Percentiles rank a stretch among this genome's conserved stretches.
phyloP scores from a whole-genome alignment of 331 rosid genomes.

The Spiraea crenata region DNA sequence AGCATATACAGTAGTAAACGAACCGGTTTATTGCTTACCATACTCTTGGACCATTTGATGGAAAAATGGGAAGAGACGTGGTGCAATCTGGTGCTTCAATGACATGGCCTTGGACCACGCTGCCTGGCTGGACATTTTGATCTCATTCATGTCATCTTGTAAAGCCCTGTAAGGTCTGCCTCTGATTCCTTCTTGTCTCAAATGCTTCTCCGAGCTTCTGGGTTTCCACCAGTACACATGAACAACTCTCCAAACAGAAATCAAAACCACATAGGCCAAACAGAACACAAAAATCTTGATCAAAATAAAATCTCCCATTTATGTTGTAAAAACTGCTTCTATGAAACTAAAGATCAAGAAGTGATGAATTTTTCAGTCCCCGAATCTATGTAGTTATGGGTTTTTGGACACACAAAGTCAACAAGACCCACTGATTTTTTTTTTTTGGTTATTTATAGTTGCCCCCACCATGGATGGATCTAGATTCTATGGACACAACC shows the following conservation, averaged over 20 bases:
- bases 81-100: conserved; percentile 30
- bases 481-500: background rate
- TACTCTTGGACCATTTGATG: conserved; percentile 27
- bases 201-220: conserved; percentile 22
- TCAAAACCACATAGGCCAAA: conserved; percentile 9
- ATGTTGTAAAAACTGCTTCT: background rate
- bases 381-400: background rate
- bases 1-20: no score
- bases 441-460: background rate
- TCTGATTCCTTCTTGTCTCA: conserved; percentile 37
- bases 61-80: conserved; percentile 41
- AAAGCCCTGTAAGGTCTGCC: conserved; percentile 39
- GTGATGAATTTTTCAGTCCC: background rate
- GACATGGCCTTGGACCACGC: conserved; percentile 35
- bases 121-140: conserved; percentile 18
- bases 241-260: conserved; percentile 16
- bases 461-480: background rate
- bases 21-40: conserved; percentile 19
- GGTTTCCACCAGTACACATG: conserved; percentile 43
- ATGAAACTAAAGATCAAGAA: background rate
- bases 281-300: conserved; percentile 17
- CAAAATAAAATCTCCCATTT: conserved; percentile 27
- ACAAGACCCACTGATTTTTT: background rate
- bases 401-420: background rate
- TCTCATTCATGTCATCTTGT: conserved; percentile 39